These are phyloP conservation scores for Metroxylon sagu DNA, from an alignment of 176 grass and related monocot species.

Conservation along the genomic window DNA sequence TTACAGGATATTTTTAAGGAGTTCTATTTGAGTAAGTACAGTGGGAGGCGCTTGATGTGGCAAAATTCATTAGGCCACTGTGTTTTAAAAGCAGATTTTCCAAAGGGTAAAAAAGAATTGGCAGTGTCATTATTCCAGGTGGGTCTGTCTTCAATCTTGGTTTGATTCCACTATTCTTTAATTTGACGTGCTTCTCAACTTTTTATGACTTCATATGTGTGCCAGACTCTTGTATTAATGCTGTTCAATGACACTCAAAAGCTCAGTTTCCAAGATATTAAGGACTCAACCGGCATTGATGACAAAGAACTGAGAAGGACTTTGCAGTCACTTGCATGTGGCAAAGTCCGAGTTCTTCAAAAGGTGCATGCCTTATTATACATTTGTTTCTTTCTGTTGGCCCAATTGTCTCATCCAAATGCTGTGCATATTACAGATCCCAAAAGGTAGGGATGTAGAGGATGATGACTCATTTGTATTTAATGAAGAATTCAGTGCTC, in stretches of 20 bases:
- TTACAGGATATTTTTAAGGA: conserved; percentile 98
- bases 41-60: conserved; percentile 99
- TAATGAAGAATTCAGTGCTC: conserved; percentile 90
- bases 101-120: conserved; percentile 97
- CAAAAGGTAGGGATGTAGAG: conserved; percentile 92
- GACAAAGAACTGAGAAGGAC: conserved; percentile 99
- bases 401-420: conserved; percentile 13
- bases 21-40: conserved; percentile 99
- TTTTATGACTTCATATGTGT: not conserved
- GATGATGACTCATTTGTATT: conserved; percentile 88
- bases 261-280: conserved; percentile 82
- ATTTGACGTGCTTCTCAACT: not conserved
- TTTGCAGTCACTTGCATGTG: conserved; percentile 96
- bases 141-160: conserved; percentile 2
- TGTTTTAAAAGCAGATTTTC: conserved; percentile 95
- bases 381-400: conserved; percentile 11
- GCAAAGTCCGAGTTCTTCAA: conserved; percentile 93
- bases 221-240: conserved; percentile 89
- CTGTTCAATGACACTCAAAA: conserved; percentile 95
- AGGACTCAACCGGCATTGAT: conserved; percentile 85
- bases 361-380: conserved; percentile 49
- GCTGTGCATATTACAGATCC: conserved; percentile 54
- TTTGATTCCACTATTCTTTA: conserved; percentile 2
- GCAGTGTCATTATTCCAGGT: conserved; percentile 99
- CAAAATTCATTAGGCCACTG: conserved; percentile 98